Conservation (phyloP, 768 basidiomycete species). For the Atractiella rhizophila region DNA sequence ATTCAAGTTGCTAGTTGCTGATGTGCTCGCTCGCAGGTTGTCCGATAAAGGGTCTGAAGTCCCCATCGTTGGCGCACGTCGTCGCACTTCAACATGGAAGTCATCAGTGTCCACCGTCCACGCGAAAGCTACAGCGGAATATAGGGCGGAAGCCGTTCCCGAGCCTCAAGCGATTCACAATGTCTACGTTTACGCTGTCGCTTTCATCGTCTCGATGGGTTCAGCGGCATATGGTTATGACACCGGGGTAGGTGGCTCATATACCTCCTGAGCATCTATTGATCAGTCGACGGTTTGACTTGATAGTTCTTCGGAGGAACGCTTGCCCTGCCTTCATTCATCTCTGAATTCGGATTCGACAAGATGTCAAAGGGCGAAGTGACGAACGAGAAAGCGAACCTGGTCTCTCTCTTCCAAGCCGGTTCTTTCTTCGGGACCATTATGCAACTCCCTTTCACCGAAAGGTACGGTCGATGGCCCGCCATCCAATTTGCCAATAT, state of each 20-base stretch:
- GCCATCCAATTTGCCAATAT: conserved; percentile 12
- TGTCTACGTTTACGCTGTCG: conserved; percentile 8
- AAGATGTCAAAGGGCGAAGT: background rate
- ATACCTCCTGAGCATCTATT: background rate
- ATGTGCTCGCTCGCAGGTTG: background rate
- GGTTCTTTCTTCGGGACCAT: conserved; percentile 17
- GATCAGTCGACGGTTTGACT: background rate
- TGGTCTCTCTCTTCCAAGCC: conserved; percentile 17
- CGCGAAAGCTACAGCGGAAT: background rate
- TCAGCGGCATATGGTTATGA: conserved; percentile 12
- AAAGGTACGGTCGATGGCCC: conserved; percentile 13
- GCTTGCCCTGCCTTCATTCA: conserved; percentile 5
- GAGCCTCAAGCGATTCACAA: conserved; percentile 10
- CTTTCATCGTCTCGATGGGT: conserved; percentile 12
- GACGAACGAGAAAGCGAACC: conserved; percentile 5
- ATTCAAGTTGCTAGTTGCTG: background rate
- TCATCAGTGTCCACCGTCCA: background rate
- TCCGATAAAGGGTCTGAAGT: background rate
- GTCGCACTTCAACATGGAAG: conserved; percentile 7
- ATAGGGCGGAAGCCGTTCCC: conserved; percentile 4
- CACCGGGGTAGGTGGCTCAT: background rate
- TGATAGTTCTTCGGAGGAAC: conserved; percentile 3
- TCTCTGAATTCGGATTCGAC: conserved; percentile 1
- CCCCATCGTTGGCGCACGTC: background rate
- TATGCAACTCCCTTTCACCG: conserved; percentile 13